phyloP scores from a whole-genome alignment of 129 eudicot genomes.

The Erigeron canadensis region DNA sequence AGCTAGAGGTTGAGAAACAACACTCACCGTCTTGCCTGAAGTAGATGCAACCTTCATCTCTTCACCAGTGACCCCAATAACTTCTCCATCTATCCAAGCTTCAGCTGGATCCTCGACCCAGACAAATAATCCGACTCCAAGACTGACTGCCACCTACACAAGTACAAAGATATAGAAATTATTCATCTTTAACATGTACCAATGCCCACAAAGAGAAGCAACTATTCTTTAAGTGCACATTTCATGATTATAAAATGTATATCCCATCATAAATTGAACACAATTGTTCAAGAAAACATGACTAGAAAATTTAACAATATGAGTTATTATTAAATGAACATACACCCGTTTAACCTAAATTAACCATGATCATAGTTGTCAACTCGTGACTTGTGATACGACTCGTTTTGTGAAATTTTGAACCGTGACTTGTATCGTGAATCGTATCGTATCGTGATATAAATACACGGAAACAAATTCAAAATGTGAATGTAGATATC shows the following conservation, averaged over 20 bases:
- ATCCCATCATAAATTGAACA: constrained; percentile 3
- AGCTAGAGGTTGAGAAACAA: constrained; percentile 8
- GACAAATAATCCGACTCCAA: constrained; percentile 83
- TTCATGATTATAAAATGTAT: constrained; percentile 1
- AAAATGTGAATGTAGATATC: no score
- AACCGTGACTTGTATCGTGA: no score
- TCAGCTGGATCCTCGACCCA: constrained; percentile 89
- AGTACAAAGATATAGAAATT: constrained; percentile 13
- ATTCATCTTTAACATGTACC: constrained; percentile 19
- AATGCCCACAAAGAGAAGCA: constrained; percentile 14
- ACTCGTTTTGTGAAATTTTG: no score
- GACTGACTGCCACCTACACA: constrained; percentile 72
- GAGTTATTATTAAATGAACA: no score
- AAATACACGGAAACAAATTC: background rate
- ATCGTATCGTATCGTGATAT: no score
- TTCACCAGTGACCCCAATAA: constrained; percentile 60
- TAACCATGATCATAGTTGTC: no score
- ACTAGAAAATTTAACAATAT: constrained; percentile 1
- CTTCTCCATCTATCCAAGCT: constrained; percentile 97
- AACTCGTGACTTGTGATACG: no score
- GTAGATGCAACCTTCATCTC: constrained; percentile 71
- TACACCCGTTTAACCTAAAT: no score
- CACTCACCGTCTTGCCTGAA: constrained; percentile 82
- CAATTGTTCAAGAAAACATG: constrained; percentile 10
- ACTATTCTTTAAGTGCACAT: no score